A percentile compares a stretch with the other conserved stretches of the same genome.
Evolutionary conservation across 306 rosid genomes (phyloP).

Genomic region (Corylus avellana): DNA sequence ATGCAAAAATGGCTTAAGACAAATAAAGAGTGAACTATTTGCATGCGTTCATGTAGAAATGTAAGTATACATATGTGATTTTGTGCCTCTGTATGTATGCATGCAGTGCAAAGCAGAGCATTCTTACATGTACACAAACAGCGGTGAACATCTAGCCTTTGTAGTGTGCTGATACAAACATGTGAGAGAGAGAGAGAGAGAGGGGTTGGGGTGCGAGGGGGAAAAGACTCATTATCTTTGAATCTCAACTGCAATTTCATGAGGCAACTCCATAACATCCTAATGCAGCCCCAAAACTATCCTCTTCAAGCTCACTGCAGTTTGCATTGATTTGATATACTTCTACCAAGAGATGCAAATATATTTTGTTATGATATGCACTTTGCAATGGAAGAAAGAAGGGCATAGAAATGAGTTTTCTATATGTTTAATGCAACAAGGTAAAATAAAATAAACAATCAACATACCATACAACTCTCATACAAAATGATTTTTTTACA

Average conservation of each 20-base stretch:
- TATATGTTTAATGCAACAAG: constrained; percentile 18
- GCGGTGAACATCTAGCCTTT: neutral
- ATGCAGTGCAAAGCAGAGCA: neutral
- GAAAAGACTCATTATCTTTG: neutral
- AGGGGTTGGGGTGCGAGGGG: no score
- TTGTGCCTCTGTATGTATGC: neutral
- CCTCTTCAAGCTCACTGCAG: neutral
- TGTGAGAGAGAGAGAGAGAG: neutral
- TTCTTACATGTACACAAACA: neutral
- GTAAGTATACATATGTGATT: neutral
- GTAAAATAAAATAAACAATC: constrained; percentile 7
- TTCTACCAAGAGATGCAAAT: neutral
- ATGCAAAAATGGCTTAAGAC: neutral
- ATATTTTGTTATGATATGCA: neutral
- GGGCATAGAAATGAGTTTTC: neutral
- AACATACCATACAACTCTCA: neutral
- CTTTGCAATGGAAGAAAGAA: constrained; percentile 5
- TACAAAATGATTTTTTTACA: neutral
- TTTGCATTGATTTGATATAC: neutral
- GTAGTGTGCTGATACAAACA: neutral
- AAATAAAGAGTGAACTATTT: neutral
- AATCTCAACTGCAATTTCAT: neutral
- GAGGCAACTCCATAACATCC: neutral
- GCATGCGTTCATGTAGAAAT: neutral
- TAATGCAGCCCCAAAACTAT: constrained; percentile 5